Evolutionary conservation across 2,329 filamentous ascomycete genomes (phyloP), one percentile per base, ranked within the genome.

Genomic region (Neonectria sp.): DNA sequence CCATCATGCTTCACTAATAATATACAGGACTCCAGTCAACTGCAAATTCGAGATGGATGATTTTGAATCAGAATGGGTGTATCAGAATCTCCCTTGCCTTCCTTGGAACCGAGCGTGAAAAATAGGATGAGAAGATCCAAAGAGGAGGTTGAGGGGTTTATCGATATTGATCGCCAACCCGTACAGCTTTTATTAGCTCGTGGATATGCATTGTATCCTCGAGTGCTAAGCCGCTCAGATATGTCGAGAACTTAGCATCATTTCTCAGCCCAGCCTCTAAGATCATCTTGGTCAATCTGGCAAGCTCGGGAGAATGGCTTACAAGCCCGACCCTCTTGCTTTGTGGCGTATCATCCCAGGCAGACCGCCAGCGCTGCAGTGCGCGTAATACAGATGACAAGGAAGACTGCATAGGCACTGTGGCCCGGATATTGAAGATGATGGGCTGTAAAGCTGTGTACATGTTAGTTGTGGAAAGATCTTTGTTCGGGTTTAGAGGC

Each of bases 141-240:
- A 15, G 37, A 43, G 37, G 37, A 17, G 37, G 37, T 43, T 43
- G 12, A 43, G 12, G 11, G 5, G 37, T 13, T 43, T 43, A 43
- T 43, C 37, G 7, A 17, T 11, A 43, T 43, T 43, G 37, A 43
- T 43, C 12, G 9, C 37, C 37, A 43, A 21, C 40, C 40, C 40
- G 40, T 45, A 45, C 40, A 45, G 40, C 40, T 45, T 45, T 45
- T 45, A 45, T 45, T 45, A 45, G 40, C 40, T 45, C 40, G 40
- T 45, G 40, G 40, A 45, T 45, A 45, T 45, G 40, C 40, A 45
- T 45, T 45, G 40, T 45, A 45, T 45, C 40, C 40, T 45, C 40
- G 15, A 45, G 40, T 45, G 12, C 40, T 45, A 45, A n/a, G 40
- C 40, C 15, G 40, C 40, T 45, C 40, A 45, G 15, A n/a, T 45